Percentiles rank a stretch among this genome's conserved stretches.
Conservation (phyloP, 1,284 basidiomycete genomes). For the Melampsora larici-populina region DNA sequence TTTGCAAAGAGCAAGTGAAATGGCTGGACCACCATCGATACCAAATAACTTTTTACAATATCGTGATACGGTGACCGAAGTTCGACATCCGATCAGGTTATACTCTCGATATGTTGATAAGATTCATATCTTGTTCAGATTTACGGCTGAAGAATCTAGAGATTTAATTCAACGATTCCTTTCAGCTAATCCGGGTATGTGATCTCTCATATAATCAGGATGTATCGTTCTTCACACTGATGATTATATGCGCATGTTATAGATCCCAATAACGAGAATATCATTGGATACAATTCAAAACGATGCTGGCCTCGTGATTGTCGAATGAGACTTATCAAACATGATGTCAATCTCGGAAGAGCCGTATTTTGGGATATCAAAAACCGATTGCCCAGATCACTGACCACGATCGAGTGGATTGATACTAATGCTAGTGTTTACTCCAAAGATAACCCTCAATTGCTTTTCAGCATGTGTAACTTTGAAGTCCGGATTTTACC, state of each 20-base stretch:
- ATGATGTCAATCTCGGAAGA: slow-evolving; percentile 96
- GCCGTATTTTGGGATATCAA: slow-evolving; percentile 99
- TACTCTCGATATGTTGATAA: slow-evolving; percentile 90
- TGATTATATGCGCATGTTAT: not conserved
- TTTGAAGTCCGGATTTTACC: slow-evolving; percentile 97
- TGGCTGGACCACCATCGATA: slow-evolving; percentile 90
- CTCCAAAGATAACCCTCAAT: slow-evolving; percentile 94
- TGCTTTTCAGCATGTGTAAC: slow-evolving; percentile 96
- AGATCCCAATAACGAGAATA: slow-evolving; percentile 74
- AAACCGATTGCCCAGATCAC: slow-evolving; percentile 87
- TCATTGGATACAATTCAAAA: slow-evolving; percentile 99
- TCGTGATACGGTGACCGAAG: slow-evolving; percentile 86
- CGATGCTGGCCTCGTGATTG: slow-evolving; percentile 99
- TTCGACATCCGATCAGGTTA: slow-evolving; percentile 85
- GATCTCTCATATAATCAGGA: slow-evolving; percentile 87
- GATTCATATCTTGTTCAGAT: slow-evolving; percentile 92
- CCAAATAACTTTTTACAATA: slow-evolving; percentile 96
- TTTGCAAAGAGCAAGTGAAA: slow-evolving; percentile 87
- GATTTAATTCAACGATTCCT: slow-evolving; percentile 86
- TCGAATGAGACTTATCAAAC: slow-evolving; percentile 98
- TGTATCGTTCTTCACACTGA: slow-evolving; percentile 56
- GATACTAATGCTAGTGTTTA: slow-evolving; percentile 64
- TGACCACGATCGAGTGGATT: slow-evolving; percentile 96
- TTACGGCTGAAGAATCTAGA: slow-evolving; percentile 94
- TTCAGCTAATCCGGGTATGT: slow-evolving; percentile 51